Base-by-base conservation (phyloP, 1,284 basidiomycete genomes). In the Singerocomus inundabilis region DNA sequence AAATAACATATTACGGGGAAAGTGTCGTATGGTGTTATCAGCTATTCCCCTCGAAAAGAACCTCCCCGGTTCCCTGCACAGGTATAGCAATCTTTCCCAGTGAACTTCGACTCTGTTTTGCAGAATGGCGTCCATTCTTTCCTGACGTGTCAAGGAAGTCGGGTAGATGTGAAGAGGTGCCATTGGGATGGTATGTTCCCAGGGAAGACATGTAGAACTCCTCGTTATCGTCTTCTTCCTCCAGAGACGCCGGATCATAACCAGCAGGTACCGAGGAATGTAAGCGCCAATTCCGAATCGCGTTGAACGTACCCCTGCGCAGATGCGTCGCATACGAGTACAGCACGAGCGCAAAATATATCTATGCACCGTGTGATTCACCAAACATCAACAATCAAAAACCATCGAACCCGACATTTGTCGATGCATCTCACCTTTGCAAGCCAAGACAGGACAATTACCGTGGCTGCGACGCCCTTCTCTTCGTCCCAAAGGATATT, bases 291-390 rank as follows among this genome's bases (percentile, higher is more conserved):
- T 78, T 77, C 4, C 92, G 89, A 37, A 98, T 82, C 15, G 85
- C 76, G 60, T 90, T 87, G 67, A 97, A 98, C 12, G 93, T 91
- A 41, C 92, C 91, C 62, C 89, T 88, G 33, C 95, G 89, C 40
- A 99, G 84, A 69, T 98, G 96, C 1, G 85, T 77, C 4, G 95
- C 94, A 69, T 93, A 98, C 10, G 96, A 98, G 70, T 98, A 99
- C 31, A 99, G 74, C 33, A 96, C 72, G 29, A 91, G 72, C 33
- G 91, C 88, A 70, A 98, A 95, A 75, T 98, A 99, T 57, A 97
- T 77, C 95, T 98, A 57, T 10, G n/a, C 7, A 18, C 16, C 21
- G 5, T 28, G 38, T 31, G 49, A 29, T 48, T 30, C 43, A 40
- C 37, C 37, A n/a, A 47, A 32, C 33, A 21, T 53, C 42, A 36